Base-by-base conservation (phyloP, 2,329 filamentous ascomycete genomes). In the Ceratocystis huliohia region DNA sequence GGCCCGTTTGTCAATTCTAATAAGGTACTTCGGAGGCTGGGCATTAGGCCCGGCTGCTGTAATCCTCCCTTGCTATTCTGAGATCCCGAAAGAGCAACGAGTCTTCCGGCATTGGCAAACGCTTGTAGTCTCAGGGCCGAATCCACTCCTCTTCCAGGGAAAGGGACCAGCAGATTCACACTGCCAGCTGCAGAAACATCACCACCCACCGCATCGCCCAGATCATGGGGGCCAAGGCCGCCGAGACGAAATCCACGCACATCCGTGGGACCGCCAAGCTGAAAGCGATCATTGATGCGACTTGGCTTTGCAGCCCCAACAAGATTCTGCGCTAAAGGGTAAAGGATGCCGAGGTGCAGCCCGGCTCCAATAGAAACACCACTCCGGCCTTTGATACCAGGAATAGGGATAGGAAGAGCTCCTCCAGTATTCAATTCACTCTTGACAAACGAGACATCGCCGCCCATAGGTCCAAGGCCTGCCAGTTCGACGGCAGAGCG, bases 391-490 rank as follows among this genome's bases (percentile, higher is more conserved):
- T 81, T 76, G n/a, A 87, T 74, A 1, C 87, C 85, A 0, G 88
- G 88, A 15, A 94, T 77, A 0, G 86, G 80, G 25, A 96, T 79
- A 0, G 92, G 87, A 0, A 93, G 68, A 1, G 91, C 91, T 66
- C 84, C 84, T 69, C 90, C 86, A 1, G 90, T 80, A 75, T 97
- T 93, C 17, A 93, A 72, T 74, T 97, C 92, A n/a, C 86, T 85
- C 77, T 96, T 99, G 75, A 85, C 90, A 75, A 96, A 97, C n/a
- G 88, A 87, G 1, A 96, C 91, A 72, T 97, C 94, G 48, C 94
- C 94, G 69, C 84, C 84, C 20, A 99, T 78, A 0, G 88, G 86
- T 0, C 93, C 91, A 75, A 88, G 85, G 10, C 94, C 93, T 1
- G 94, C 93, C n/a, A 97, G 75, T 73, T 97, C 93, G 33, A 88